Evolutionary conservation across 2,329 filamentous ascomycete genomes (phyloP).

Genomic region (Pseudofabraea citricarpa): DNA sequence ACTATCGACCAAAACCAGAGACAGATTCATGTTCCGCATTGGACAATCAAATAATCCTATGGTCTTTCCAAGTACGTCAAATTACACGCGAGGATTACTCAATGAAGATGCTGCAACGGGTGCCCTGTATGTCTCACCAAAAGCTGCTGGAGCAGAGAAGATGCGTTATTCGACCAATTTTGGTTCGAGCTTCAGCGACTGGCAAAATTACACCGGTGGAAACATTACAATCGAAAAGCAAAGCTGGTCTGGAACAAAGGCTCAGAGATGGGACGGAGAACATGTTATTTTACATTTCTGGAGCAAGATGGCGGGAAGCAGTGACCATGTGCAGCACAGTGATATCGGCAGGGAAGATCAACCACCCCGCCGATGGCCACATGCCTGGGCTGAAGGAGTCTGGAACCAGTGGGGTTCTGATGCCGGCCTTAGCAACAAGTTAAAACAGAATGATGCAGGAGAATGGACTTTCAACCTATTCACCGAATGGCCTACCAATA

Average conservation of each 20-base stretch:
- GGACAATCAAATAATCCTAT: conserved; percentile 54
- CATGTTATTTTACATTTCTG: conserved; percentile 61
- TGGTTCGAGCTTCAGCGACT: conserved; percentile 41
- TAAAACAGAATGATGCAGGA: conserved; percentile 44
- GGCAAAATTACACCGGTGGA: conserved; percentile 48
- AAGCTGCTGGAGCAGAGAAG: conserved; percentile 54
- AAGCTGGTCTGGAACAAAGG: conserved; percentile 51
- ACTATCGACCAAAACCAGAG: conserved; percentile 30
- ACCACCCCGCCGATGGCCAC: conserved; percentile 47
- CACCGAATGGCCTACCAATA: conserved; percentile 56
- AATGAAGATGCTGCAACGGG: conserved; percentile 26
- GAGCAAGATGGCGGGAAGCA: conserved; percentile 54
- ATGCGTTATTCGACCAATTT: conserved; percentile 31
- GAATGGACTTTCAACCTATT: conserved; percentile 56
- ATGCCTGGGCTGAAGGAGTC: conserved; percentile 57
- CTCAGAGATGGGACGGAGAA: conserved; percentile 55
- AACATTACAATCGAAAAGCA: conserved; percentile 43
- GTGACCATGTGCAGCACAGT: conserved; percentile 54
- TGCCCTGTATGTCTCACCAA: conserved; percentile 44
- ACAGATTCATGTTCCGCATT: conserved; percentile 58
- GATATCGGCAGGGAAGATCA: conserved; percentile 39
- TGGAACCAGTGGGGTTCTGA: conserved; percentile 64
- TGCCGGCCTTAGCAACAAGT: conserved; percentile 48
- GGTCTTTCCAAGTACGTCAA: conserved; percentile 48
- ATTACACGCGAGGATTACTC: conserved; percentile 53